Base-by-base conservation (phyloP, 305 asterid genomes). In the Andrographis paniculata region DNA sequence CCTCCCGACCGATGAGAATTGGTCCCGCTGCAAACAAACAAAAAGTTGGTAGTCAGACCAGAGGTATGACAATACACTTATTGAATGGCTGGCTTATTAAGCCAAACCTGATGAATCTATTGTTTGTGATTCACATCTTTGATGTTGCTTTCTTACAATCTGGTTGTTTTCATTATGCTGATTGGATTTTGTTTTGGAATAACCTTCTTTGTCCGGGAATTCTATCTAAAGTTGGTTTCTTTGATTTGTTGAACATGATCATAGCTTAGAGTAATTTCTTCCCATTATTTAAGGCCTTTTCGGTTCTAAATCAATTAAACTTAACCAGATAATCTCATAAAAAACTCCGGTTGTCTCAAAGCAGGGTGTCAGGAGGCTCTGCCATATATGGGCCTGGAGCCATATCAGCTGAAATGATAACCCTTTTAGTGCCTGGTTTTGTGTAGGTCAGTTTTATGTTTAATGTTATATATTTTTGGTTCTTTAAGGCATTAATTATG, bases 311-410 rank as follows among this genome's bases (percentile, higher is more conserved):
- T 31, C 48, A 49, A 72, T 58, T 71, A 58, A 71, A 64, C 61
- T 47, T 61, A 68, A 24, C 8, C 8, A 24, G 6, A 73, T 55
- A 74, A 75, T 63, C 88, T 82, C 76, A 80, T 82, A 59, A 62
- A 62, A 59, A 57, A 63, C 68, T 73, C 62, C 71, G 65, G 60
- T 70, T 76, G 91, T 83, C 80, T 80, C 87, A 73, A 87, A 87
- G 86, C 96, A 83, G 96, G 96, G 87, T 73, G 73, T 75, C 73
- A 49, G 86, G 87, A 75, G 95, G 91, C 87, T 80, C 91, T 67
- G 60, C 74, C 82, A 75, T 83, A 63, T 78, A 74, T 56, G 85
- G 86, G 85, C 87, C 94, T 76, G 93, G 95, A 78, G 89, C 79
- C 73, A 74, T 75, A 71, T 8, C 93, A 62, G 93, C 95, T 58